Percentiles rank a stretch among this genome's conserved stretches.
Conservation (phyloP, 345 rosid species). For the Eucalyptus caleyi region DNA sequence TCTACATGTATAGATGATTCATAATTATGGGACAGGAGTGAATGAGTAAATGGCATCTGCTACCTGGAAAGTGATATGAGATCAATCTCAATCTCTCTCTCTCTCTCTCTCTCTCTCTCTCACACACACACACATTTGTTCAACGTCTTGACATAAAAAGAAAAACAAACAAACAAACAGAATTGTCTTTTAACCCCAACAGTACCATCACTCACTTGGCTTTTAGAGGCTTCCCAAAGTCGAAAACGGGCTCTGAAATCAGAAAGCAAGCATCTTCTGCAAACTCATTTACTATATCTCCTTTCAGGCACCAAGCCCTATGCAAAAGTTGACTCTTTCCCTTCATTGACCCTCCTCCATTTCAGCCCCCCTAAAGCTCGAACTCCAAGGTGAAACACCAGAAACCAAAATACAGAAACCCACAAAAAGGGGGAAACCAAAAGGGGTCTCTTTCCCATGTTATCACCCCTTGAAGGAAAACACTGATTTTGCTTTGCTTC, state of each 20-base stretch:
- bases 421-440: background rate
- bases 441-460: background rate
- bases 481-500: background rate
- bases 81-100: background rate
- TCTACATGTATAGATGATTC: background rate
- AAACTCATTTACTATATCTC: background rate
- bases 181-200: background rate
- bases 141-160: background rate
- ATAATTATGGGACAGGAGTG: background rate
- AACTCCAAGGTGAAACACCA: slow-evolving; percentile 4
- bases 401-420: background rate
- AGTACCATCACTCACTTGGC: background rate
- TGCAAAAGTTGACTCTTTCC: background rate
- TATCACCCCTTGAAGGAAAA: background rate
- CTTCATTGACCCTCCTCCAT: slow-evolving; percentile 14
- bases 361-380: slow-evolving; percentile 2
- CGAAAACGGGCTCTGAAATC: background rate
- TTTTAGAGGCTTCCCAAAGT: background rate
- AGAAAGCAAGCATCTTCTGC: background rate
- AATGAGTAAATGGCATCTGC: background rate
- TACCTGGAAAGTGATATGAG: background rate
- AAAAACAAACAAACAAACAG: background rate
- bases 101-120: background rate
- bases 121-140: background rate
- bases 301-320: background rate